Evolutionary conservation across 768 basidiomycete genomes (phyloP).

Genomic region (Astraeus odoratus): DNA sequence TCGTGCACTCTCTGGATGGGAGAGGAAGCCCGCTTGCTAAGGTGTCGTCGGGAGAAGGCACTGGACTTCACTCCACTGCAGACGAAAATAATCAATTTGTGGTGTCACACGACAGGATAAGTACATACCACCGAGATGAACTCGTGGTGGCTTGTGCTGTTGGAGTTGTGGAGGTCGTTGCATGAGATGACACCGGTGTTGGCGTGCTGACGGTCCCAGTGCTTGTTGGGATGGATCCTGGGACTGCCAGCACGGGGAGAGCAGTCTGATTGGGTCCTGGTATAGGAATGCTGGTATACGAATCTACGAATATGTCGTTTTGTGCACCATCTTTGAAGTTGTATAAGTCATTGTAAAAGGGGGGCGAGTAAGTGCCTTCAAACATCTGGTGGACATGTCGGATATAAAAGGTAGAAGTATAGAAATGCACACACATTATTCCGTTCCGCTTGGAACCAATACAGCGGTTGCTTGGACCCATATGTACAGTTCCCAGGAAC

Average conservation of each 20-base stretch:
- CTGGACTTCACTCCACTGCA: conserved; percentile 1
- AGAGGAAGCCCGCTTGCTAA: not conserved
- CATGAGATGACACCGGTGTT: not conserved
- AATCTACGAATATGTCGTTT: conserved; percentile 62
- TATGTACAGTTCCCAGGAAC: conserved; percentile 62
- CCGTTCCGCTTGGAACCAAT: conserved; percentile 57
- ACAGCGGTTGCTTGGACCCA: conserved; percentile 64
- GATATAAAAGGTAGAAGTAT: not conserved
- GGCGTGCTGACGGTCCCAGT: not conserved
- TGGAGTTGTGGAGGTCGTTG: not conserved
- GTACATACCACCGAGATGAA: conserved; percentile 10
- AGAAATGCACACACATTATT: conserved; percentile 46
- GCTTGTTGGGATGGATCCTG: not conserved
- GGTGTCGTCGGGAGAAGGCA: conserved; percentile 7
- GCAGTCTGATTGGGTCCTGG: conserved; percentile 34
- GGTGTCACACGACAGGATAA: not conserved
- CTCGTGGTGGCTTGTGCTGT: not conserved
- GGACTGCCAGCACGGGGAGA: conserved; percentile 13
- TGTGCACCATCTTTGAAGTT: conserved; percentile 70
- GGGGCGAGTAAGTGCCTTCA: conserved; percentile 53
- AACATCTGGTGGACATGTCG: conserved; percentile 44
- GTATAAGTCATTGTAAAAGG: conserved; percentile 63
- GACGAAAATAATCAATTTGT: not conserved
- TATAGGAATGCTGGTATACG: conserved; percentile 38
- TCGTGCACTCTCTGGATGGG: conserved; percentile 3